Conservation (phyloP, 306 rosid genomes). For the Boehmeria nivea region DNA sequence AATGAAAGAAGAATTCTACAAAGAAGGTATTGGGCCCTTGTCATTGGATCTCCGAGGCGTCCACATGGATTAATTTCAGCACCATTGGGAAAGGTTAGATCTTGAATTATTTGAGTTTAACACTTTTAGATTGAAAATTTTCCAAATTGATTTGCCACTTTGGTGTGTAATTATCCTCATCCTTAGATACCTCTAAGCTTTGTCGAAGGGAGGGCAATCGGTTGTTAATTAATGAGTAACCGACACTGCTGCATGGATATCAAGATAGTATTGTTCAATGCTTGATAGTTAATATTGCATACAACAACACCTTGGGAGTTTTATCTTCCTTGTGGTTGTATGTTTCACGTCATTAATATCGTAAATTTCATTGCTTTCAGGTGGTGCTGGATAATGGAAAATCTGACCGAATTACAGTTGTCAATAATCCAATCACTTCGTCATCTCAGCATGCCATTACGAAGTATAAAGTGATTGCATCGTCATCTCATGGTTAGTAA, state of each 20-base stretch:
- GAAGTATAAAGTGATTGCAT: constrained; percentile 61
- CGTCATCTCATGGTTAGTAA: constrained; percentile 61
- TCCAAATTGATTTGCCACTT: neutral
- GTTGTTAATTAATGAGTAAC: no score
- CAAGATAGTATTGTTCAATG: no score
- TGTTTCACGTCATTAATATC: no score
- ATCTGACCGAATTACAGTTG: constrained; percentile 62
- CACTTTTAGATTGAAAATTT: neutral
- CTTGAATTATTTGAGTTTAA: neutral
- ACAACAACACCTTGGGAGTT: no score
- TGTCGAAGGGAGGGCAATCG: no score
- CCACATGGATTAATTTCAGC: constrained; percentile 61
- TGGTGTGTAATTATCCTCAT: no score
- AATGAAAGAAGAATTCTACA: constrained; percentile 46
- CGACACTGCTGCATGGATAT: no score
- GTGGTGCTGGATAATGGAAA: constrained; percentile 77
- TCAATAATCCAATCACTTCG: constrained; percentile 32
- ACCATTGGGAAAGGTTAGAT: constrained; percentile 76
- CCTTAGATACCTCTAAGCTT: no score
- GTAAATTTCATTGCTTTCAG: constrained; percentile 32
- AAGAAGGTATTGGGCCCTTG: constrained; percentile 81
- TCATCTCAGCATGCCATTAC: constrained; percentile 77
- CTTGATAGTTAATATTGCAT: no score
- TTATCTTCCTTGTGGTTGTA: no score
- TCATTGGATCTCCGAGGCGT: constrained; percentile 80